These are phyloP conservation scores for Thelonectria discophora DNA, from an alignment of 2,329 filamentous ascomycete species.

Conservation along the genomic window DNA sequence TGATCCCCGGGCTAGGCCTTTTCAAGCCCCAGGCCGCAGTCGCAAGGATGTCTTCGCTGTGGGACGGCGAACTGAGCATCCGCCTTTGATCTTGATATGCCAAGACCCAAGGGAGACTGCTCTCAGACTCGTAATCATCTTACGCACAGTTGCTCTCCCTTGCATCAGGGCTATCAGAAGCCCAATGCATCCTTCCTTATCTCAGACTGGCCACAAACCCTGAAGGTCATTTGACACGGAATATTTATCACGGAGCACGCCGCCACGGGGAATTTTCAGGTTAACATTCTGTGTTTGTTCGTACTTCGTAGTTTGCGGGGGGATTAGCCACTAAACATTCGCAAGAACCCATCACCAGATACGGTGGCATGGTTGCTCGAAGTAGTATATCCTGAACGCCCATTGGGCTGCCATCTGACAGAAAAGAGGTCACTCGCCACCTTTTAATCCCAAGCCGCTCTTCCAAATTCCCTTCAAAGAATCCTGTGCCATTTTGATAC, in stretches of 20 bases:
- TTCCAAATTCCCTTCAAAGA: slow-evolving; percentile 5
- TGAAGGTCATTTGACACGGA: slow-evolving; percentile 7
- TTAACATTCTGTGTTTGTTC: background rate
- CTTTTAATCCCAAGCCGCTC: background rate
- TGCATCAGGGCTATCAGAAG: background rate
- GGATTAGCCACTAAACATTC: background rate
- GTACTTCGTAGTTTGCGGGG: background rate
- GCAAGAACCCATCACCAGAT: background rate
- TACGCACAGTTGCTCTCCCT: background rate
- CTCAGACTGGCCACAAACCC: no score
- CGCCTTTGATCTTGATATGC: no score
- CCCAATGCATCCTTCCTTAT: no score
- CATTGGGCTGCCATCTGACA: background rate
- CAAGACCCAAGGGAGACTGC: background rate
- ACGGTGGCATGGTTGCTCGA: background rate
- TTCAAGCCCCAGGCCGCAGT: slow-evolving; percentile 14
- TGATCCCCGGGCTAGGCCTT: slow-evolving; percentile 25
- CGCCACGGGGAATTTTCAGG: no score
- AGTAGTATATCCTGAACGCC: slow-evolving; percentile 1
- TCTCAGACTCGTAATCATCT: background rate
- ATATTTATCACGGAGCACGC: no score
- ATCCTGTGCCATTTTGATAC: slow-evolving; percentile 15
- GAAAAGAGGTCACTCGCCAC: slow-evolving; percentile 12
- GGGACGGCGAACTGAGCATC: no score
- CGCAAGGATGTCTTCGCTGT: no score